phyloP scores from a whole-genome alignment of 169 alveolate genomes.

The Cryptosporidium tyzzeri region DNA sequence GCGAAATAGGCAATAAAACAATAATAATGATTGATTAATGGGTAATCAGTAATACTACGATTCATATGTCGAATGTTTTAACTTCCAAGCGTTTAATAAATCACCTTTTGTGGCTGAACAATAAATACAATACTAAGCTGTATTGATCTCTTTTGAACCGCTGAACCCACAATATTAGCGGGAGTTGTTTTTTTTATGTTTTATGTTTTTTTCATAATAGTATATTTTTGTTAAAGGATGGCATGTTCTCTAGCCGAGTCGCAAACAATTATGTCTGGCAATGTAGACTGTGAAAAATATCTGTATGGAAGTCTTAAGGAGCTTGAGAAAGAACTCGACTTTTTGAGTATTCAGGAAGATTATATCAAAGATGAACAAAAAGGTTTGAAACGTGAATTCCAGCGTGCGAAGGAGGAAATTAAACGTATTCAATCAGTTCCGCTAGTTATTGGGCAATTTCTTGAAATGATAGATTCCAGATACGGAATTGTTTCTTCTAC shows the following conservation, averaged over 20 bases:
- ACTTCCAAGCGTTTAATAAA: neutral
- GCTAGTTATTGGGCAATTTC: conserved; percentile 97
- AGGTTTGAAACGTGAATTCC: conserved; percentile 95
- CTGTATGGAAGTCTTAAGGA: conserved; percentile 35
- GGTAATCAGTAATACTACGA: too few species aligned
- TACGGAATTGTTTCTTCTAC: conserved; percentile 97
- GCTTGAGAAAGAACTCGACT: conserved; percentile 67
- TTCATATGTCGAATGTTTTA: too few species aligned
- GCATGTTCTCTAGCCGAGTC: conserved; percentile 8
- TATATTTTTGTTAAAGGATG: neutral
- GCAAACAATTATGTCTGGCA: conserved; percentile 11
- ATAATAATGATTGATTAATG: too few species aligned
- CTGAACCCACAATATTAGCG: conserved; percentile 5
- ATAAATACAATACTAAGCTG: neutral
- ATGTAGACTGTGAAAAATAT: neutral
- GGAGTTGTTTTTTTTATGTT: neutral
- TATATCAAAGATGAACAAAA: conserved; percentile 98
- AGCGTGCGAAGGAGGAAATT: conserved; percentile 96
- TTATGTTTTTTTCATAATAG: neutral
- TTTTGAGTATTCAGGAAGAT: conserved; percentile 87
- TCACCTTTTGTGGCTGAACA: neutral
- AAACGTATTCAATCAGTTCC: conserved; percentile 98
- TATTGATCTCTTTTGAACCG: neutral
- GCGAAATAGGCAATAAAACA: too few species aligned
- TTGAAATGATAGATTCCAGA: conserved; percentile 96